Evolutionary conservation across 192 early-diverging fungal genomes (phyloP), one percentile per base, ranked within the genome.

Genomic region (Dispira parvispora): DNA sequence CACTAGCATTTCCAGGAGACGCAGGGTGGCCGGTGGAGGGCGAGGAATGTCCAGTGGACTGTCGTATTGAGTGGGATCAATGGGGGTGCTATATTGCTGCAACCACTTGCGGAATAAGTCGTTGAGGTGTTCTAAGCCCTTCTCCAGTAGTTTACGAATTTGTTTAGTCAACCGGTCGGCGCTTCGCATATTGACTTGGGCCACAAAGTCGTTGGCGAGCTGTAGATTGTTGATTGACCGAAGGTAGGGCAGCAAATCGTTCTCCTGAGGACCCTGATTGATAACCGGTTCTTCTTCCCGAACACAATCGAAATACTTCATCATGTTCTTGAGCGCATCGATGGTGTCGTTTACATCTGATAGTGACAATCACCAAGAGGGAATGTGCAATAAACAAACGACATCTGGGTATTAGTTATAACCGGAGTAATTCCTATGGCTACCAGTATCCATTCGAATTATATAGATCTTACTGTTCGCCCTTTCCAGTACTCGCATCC

Each of bases 31-130:
- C 16, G 69, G 70, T 10, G 75, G 75, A 47, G 73, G 71, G 3
- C 69, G 68, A 26, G 75, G 75, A 18, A 76, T 71, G 44, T 73
- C 71, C 11, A 70, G 21, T 5, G 71, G 69, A 43, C 21, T 73
- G 64, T 57, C 62, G 43, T 76, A 76, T 8, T 71, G 69, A n/a
- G 68, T 72, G 8, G 75, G 75, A 45, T 76, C 75, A 25, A 76
- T 66, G 42, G 71, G 71, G 44, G 69, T 69, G 68, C 71, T 73
- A 63, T 73, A 69, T 60, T 76, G 71, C 68, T 73, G 73, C 58
- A 76, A 71, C 75, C 75, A 76, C 63, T 76, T 69, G 63, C 69
- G 70, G 63, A 76, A 76, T 52, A 76, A 69, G 65, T 76, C 69
- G 45, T 71, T 73, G n/a, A 76, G 71, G 52, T 76, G 73, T 43